These are phyloP conservation scores for Myriangium duriaei DNA, from an alignment of 2,329 filamentous ascomycete genomes.

Conservation along the genomic window DNA sequence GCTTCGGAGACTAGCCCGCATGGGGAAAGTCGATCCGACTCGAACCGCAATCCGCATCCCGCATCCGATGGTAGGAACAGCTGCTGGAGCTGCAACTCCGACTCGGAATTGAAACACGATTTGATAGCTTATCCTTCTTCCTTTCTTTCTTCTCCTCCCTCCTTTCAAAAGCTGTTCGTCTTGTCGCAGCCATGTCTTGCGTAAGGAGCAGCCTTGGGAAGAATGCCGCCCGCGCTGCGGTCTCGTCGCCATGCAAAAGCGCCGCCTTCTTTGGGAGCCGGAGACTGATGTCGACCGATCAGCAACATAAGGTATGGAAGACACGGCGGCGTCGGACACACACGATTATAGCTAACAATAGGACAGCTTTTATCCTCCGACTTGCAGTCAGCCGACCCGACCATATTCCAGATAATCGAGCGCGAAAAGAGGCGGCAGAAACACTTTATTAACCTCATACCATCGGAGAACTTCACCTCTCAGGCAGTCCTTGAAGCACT, in stretches of 20 bases:
- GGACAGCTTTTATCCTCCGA: slow-evolving; percentile 63
- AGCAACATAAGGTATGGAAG: slow-evolving; percentile 34
- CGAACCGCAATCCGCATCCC: too few relatives aligned
- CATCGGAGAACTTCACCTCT: slow-evolving; percentile 91
- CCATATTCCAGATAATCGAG: slow-evolving; percentile 78
- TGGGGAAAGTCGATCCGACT: not conserved
- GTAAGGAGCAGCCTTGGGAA: slow-evolving; percentile 25
- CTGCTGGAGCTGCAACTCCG: too few relatives aligned
- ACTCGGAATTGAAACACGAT: not conserved
- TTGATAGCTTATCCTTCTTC: not conserved
- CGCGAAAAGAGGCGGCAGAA: slow-evolving; percentile 94
- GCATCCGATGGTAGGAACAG: too few relatives aligned
- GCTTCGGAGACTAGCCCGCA: not conserved
- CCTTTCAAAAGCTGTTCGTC: too few relatives aligned
- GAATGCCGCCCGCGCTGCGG: slow-evolving; percentile 21
- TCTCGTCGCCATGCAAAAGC: slow-evolving; percentile 20
- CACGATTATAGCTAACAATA: slow-evolving; percentile 11
- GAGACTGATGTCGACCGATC: slow-evolving; percentile 33
- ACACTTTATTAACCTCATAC: slow-evolving; percentile 95
- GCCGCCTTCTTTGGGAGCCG: too few relatives aligned
- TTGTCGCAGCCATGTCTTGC: slow-evolving; percentile 26
- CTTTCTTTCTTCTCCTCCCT: too few relatives aligned
- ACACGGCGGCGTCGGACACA: not conserved
- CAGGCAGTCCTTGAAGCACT: slow-evolving; percentile 84
- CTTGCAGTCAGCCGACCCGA: slow-evolving; percentile 73